phyloP scores from a whole-genome alignment of 2,329 filamentous ascomycete species.

The Apiospora aurea region DNA sequence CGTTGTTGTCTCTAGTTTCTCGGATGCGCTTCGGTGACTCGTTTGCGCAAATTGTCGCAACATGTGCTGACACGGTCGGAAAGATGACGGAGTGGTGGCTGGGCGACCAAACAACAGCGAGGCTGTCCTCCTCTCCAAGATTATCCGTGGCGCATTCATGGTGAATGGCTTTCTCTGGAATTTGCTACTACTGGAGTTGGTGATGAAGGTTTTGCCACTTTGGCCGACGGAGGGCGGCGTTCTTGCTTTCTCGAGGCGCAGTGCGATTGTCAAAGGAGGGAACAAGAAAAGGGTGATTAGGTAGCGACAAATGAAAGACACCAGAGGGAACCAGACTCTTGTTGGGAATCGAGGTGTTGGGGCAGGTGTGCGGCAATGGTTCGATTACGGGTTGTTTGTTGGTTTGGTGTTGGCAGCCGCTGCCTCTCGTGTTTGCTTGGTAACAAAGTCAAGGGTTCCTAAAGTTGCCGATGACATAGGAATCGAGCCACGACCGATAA shows the following conservation, averaged over 20 bases:
- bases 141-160: constrained; percentile 52
- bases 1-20: constrained; percentile 38
- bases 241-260: not conserved
- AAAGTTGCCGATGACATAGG: constrained; percentile 24
- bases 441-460: constrained; percentile 15
- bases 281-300: not conserved
- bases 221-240: not conserved
- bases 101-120: constrained; percentile 36
- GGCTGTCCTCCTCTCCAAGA: constrained; percentile 42
- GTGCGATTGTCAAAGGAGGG: not conserved
- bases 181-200: not conserved
- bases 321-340: not conserved
- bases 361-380: constrained; percentile 10
- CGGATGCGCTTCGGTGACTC: constrained; percentile 35
- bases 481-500: constrained; percentile 9
- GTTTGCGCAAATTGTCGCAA: constrained; percentile 38
- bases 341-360: constrained; percentile 19
- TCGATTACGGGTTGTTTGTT: constrained; percentile 22
- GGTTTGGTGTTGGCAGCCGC: not conserved
- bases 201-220: constrained; percentile 11
- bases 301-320: not conserved
- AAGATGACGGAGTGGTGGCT: constrained; percentile 48
- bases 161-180: constrained; percentile 13
- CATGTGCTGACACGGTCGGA: constrained; percentile 48
- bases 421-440: constrained; percentile 12